Conservation (phyloP, 1,139 yeast species). For the Protomyces lactucae-debilis region DNA sequence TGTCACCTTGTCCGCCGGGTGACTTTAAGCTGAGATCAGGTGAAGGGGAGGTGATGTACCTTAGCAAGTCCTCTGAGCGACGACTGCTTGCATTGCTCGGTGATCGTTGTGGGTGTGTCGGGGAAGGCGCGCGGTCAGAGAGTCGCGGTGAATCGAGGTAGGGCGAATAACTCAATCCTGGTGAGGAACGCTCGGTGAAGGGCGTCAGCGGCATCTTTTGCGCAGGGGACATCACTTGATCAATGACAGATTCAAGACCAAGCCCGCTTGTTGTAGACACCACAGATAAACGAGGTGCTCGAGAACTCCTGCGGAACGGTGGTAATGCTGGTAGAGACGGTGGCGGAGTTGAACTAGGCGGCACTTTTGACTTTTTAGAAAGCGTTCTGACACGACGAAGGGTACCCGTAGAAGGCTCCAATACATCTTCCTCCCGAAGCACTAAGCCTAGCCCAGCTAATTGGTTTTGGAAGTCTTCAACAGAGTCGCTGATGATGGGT, state of each 20-base stretch:
- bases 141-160: neutral
- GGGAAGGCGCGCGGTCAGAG: neutral
- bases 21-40: neutral
- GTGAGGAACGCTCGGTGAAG: neutral
- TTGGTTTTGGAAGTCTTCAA: conserved; percentile 5
- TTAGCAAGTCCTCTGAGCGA: neutral
- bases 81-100: neutral
- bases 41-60: neutral
- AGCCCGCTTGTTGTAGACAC: conserved; percentile 1
- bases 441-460: conserved; percentile 17
- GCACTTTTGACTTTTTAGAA: neutral
- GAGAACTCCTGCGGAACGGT: neutral
- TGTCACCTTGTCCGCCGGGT: neutral
- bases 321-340: neutral
- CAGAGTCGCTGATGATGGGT: conserved; percentile 10
- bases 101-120: neutral
- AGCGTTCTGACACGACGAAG: conserved; percentile 2
- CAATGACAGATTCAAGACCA: conserved; percentile 10
- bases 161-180: neutral
- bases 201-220: neutral
- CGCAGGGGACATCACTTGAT: neutral
- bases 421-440: conserved; percentile 10
- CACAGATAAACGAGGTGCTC: conserved; percentile 6
- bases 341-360: neutral
- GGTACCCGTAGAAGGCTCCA: conserved; percentile 2